These are phyloP conservation scores for Penicillium sclerotiorum DNA, from an alignment of 2,329 filamentous ascomycete species.

Conservation along the genomic window DNA sequence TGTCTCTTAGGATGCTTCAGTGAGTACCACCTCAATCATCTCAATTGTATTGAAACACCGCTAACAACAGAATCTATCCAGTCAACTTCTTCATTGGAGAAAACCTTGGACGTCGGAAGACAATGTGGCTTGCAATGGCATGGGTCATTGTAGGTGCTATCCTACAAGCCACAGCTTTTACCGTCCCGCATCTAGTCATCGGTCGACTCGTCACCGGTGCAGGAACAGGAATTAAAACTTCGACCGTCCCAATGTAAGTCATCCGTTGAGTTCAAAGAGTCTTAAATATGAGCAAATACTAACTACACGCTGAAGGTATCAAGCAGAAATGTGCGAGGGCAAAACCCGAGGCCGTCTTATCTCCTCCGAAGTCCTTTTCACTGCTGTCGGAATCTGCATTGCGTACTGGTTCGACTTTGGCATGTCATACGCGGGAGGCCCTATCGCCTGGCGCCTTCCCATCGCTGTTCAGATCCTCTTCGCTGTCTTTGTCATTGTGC, in stretches of 20 bases:
- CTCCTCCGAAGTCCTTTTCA: slow-evolving; percentile 37
- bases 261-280: too few relatives aligned
- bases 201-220: slow-evolving; percentile 49
- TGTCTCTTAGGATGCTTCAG: slow-evolving; percentile 17
- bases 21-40: background rate
- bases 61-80: background rate
- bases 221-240: slow-evolving; percentile 46
- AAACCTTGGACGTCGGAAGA: slow-evolving; percentile 11
- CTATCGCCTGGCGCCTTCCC: slow-evolving; percentile 22
- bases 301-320: too few relatives aligned
- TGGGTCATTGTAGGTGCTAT: slow-evolving; percentile 31
- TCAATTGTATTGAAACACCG: background rate
- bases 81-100: slow-evolving; percentile 18
- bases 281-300: too few relatives aligned
- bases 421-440: slow-evolving; percentile 40
- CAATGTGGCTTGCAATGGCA: slow-evolving; percentile 17
- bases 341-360: slow-evolving; percentile 44
- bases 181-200: slow-evolving; percentile 36
- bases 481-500: slow-evolving; percentile 23
- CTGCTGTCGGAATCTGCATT: slow-evolving; percentile 34
- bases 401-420: slow-evolving; percentile 48
- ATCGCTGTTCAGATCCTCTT: slow-evolving; percentile 30
- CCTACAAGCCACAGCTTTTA: slow-evolving; percentile 30
- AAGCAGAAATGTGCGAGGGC: slow-evolving; percentile 45
- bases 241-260: slow-evolving; percentile 34